Percentiles rank a stretch among this genome's conserved stretches.
Evolutionary conservation across 2,329 filamentous ascomycete species (phyloP).

Genomic region (Amauroascus niger): DNA sequence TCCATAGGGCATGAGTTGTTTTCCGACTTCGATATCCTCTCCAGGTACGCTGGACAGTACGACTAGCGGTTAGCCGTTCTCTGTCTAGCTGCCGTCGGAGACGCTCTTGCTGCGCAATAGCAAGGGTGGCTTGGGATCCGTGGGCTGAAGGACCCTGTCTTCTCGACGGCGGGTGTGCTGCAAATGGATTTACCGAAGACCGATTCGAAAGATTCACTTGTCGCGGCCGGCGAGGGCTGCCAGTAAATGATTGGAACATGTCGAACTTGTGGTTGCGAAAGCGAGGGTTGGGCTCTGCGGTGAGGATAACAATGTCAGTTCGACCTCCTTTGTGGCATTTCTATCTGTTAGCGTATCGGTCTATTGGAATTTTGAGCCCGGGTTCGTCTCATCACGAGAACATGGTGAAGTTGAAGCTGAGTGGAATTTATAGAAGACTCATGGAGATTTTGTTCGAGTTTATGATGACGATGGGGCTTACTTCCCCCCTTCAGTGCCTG

Average conservation of each 20-base stretch:
- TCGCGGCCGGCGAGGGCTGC: conserved; percentile 70
- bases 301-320: neutral
- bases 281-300: neutral
- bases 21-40: conserved; percentile 61
- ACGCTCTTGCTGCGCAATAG: conserved; percentile 78
- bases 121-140: conserved; percentile 66
- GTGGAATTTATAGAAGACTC: neutral
- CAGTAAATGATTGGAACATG: conserved; percentile 92
- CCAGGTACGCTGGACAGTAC: conserved; percentile 70
- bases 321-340: neutral
- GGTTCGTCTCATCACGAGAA: neutral
- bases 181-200: conserved; percentile 63
- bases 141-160: conserved; percentile 49
- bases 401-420: neutral
- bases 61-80: conserved; percentile 62
- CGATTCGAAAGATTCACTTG: conserved; percentile 92
- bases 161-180: conserved; percentile 44
- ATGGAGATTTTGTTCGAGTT: neutral
- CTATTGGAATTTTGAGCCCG: neutral
- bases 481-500: neutral
- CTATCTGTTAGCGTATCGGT: neutral
- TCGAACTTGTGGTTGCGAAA: conserved; percentile 5
- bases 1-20: conserved; percentile 48
- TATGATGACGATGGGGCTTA: neutral
- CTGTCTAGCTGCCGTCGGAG: conserved; percentile 70